Evolutionary conservation across 164 flowering plant species (phyloP).

Genomic region (Sextonia rubra): DNA sequence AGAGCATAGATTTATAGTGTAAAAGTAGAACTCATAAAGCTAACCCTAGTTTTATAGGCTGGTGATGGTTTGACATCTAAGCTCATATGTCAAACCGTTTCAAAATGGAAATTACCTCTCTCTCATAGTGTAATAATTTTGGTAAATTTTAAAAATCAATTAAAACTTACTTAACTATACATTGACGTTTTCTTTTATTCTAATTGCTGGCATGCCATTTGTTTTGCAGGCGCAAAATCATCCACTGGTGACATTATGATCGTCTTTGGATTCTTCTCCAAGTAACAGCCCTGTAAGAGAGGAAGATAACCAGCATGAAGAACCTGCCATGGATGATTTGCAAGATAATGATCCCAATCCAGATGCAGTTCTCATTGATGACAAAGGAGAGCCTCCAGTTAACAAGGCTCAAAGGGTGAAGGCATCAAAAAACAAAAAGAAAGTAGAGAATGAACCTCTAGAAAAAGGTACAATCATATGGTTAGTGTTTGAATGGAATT

Average conservation of each 20-base stretch:
- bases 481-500: not conserved
- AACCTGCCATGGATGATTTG: slow-evolving; percentile 9
- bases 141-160: no score
- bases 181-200: not conserved
- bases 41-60: no score
- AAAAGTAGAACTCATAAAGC: no score
- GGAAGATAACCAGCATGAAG: slow-evolving; percentile 20
- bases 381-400: slow-evolving; percentile 18
- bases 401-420: slow-evolving; percentile 15
- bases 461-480: slow-evolving; percentile 20
- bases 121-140: no score
- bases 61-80: no score
- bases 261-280: slow-evolving; percentile 51
- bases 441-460: slow-evolving; percentile 15
- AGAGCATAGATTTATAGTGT: no score
- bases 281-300: slow-evolving; percentile 24
- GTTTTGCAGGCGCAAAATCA: slow-evolving; percentile 37
- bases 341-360: slow-evolving; percentile 19
- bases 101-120: no score
- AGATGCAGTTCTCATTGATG: slow-evolving; percentile 21
- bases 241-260: slow-evolving; percentile 36
- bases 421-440: slow-evolving; percentile 12
- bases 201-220: not conserved
- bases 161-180: no score
- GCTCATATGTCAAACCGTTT: no score